phyloP scores from a whole-genome alignment of 2,329 filamentous ascomycete species.

The Parastagonospora avenae region DNA sequence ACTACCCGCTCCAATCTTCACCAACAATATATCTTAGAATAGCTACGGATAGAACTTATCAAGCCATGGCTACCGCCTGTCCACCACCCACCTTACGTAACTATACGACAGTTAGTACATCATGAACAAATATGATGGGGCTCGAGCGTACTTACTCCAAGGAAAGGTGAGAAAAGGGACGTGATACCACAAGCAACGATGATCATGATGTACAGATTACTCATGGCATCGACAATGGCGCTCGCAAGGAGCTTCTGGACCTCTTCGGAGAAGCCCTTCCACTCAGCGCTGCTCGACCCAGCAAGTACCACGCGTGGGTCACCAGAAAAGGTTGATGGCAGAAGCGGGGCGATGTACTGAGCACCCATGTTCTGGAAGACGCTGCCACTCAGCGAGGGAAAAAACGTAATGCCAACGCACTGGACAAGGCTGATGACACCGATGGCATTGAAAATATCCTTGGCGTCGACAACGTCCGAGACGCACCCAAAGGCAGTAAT shows the following conservation, averaged over 20 bases:
- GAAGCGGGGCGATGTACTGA: neutral
- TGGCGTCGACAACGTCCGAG: constrained; percentile 14
- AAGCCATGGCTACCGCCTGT: neutral
- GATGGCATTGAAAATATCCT: constrained; percentile 14
- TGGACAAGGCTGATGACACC: constrained; percentile 23
- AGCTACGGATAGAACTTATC: neutral
- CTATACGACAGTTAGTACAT: neutral
- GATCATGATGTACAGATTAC: constrained; percentile 7
- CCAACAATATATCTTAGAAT: no score
- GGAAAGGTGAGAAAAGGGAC: neutral
- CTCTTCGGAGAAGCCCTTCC: constrained; percentile 3
- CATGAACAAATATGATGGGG: neutral
- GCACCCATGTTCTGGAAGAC: constrained; percentile 7
- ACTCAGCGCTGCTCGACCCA: constrained; percentile 1
- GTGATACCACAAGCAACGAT: constrained; percentile 1
- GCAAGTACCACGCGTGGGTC: neutral
- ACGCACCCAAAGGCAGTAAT: constrained; percentile 17
- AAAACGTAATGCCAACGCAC: constrained; percentile 15
- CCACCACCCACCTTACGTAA: neutral
- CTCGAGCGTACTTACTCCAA: neutral
- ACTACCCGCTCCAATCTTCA: no score
- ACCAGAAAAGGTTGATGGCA: constrained; percentile 2
- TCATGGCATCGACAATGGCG: constrained; percentile 6
- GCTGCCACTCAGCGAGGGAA: constrained; percentile 9
- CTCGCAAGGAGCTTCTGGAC: neutral